Base-by-base conservation (phyloP, 306 rosid genomes). In the Senna tora region DNA sequence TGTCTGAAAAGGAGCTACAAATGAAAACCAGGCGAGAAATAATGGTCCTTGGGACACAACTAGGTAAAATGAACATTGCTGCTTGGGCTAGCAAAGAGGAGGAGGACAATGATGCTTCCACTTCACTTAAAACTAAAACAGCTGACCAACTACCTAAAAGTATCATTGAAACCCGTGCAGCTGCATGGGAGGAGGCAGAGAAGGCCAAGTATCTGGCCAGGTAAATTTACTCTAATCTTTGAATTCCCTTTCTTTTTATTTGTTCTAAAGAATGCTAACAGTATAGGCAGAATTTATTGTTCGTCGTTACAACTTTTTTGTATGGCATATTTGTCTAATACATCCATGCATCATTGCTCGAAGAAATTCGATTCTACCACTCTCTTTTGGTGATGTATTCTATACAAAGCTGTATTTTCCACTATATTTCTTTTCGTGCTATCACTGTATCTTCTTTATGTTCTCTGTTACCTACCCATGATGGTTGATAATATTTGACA, bases 11-110 rank as follows among this genome's bases (percentile, higher is more conserved):
- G 89, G 98, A 93, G 86, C 82, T 92, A 51, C 98, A 92, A 79
- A 78, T 88, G 84, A 93, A 84, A 85, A 93, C 98, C 21, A 89
- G 98, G 83, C 85, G 85, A 79, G 98, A 91, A 78, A 93, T 93
- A 67, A 87, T 89, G 87, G 94, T 49, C 81, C 97, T 93, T 22
- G 98, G 98, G 51, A 89, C 91, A 49, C 98, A 87, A 79, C 80
- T 93, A 52, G 98, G 98, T 71, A 93, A 93, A 86, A 81, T 79
- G 83, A 93, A 89, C 79, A 93, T 93, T 77, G 96, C 98, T 77
- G 97, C 98, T 17, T 93, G 98, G 98, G 98, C 98, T 83, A 89
- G 96, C 87, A 93, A 87, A 81, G 94, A 86, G 75, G 98, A 88
- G 50, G 97, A 89, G 80, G 97, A 90, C 62, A 93, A 83, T 53